Percentiles rank a stretch among this genome's conserved stretches.
Evolutionary conservation across 2,329 filamentous ascomycete genomes (phyloP).

Genomic region (Alternaria atra): DNA sequence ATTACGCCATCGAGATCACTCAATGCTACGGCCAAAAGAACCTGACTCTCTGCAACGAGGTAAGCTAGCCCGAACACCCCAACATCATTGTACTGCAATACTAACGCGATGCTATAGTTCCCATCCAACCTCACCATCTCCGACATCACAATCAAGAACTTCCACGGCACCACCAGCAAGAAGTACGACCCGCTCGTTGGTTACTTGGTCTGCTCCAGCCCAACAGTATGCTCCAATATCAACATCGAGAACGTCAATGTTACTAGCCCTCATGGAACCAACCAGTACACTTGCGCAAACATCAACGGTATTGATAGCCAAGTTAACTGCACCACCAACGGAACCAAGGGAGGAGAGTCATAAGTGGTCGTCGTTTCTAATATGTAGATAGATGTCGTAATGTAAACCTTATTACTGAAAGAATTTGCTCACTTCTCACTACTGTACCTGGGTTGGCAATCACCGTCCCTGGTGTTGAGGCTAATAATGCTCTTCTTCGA

Average conservation of each 20-base stretch:
- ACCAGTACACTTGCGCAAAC: conserved; percentile 57
- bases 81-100: too few relatives aligned
- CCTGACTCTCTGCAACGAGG: conserved; percentile 66
- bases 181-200: conserved; percentile 55
- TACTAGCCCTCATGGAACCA: conserved; percentile 57
- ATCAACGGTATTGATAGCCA: conserved; percentile 39
- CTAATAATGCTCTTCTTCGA: too few relatives aligned
- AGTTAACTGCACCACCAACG: conserved; percentile 40
- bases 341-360: conserved; percentile 32
- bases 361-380: not conserved
- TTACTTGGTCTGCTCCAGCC: conserved; percentile 56
- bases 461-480: too few relatives aligned
- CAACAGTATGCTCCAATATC: conserved; percentile 62
- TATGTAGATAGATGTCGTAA: not conserved
- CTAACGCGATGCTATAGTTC: conserved; percentile 39
- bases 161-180: conserved; percentile 62
- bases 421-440: not conserved
- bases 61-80: conserved; percentile 1
- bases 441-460: not conserved
- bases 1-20: conserved; percentile 71
- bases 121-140: conserved; percentile 66
- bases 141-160: conserved; percentile 65
- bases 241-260: conserved; percentile 54
- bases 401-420: not conserved
- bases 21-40: conserved; percentile 73